Base-by-base conservation (phyloP, 139 green algal species). In the Chlamydomonas sp. region DNA sequence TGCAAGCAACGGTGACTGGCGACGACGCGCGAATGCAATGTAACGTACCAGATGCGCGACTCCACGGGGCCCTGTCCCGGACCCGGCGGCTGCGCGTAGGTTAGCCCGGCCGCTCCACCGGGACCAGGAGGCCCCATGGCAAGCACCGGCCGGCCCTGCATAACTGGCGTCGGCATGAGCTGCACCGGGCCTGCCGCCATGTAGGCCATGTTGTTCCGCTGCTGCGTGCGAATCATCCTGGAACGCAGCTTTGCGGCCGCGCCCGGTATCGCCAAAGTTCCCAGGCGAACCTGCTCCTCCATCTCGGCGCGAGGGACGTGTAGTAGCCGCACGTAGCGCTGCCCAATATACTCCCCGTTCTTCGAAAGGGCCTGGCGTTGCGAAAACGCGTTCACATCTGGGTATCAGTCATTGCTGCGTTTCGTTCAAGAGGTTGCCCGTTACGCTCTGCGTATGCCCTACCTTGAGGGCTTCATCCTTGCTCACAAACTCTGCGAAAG, bases 321-420 rank as follows among this genome's bases (percentile, higher is more conserved):
- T 79, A 96, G 85, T 68, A 96, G 90, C 14, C 94, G 90, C 60
- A 96, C 94, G 69, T 96, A 96, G 57, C 94, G 93, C 68, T 96
- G 92, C 1, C 94, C 94, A 18, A 96, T 93, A 85, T 94, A 96
- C 60, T 95, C 90, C 0, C 94, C 94, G 80, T 96, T 96, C 78
- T 94, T 95, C 64, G 84, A 82, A 63, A 96, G 90, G 1, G 94
- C 94, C 91, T 95, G 92, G 67, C 76, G 75, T 57, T 15, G 10
- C 9, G 2, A 2, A 72, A 31, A 63, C 31, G 31, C 31, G 31
- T 49, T 49, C 31, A 49, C 31, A 49, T 49, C 31, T 49, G 31
- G 31, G 31, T 49, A 49, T 49, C 31, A 49, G 31, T 49, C 31
- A 49, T 49, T 49, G 31, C 31, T 49, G 31, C 31, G 31, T 49